Percentiles rank a stretch among this genome's conserved stretches.
Evolutionary conservation across 768 basidiomycete genomes (phyloP).

Genomic region (Termitomyces sp.): DNA sequence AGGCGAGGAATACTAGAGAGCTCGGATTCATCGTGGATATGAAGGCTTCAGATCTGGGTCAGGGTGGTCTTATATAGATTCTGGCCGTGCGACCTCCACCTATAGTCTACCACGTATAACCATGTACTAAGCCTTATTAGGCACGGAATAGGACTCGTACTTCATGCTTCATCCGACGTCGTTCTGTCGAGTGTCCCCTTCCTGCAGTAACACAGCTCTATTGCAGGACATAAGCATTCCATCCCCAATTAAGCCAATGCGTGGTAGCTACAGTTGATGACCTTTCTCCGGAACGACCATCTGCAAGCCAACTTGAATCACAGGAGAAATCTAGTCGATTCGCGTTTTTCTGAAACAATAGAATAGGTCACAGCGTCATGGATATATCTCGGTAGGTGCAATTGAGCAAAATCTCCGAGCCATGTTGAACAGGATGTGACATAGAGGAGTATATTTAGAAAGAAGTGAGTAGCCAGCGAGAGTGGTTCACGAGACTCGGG

Average conservation of each 20-base stretch:
- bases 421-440: background rate
- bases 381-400: constrained; percentile 1
- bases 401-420: background rate
- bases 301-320: background rate
- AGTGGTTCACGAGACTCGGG: too few species aligned
- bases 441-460: background rate
- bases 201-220: too few species aligned
- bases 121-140: too few species aligned
- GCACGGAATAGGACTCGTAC: too few species aligned
- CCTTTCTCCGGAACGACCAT: background rate
- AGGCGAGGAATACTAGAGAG: constrained; percentile 4
- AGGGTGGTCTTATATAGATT: background rate
- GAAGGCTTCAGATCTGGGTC: background rate
- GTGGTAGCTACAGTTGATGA: too few species aligned
- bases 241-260: too few species aligned
- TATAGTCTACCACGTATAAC: too few species aligned
- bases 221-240: too few species aligned
- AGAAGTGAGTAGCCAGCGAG: too few species aligned
- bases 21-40: constrained; percentile 2
- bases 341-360: background rate
- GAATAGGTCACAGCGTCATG: background rate
- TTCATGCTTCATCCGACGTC: too few species aligned
- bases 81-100: background rate
- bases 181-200: too few species aligned
- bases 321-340: background rate